Evolutionary conservation across 108 stramenopile species (phyloP).

Genomic region (Fistulifera pelliculosa): DNA sequence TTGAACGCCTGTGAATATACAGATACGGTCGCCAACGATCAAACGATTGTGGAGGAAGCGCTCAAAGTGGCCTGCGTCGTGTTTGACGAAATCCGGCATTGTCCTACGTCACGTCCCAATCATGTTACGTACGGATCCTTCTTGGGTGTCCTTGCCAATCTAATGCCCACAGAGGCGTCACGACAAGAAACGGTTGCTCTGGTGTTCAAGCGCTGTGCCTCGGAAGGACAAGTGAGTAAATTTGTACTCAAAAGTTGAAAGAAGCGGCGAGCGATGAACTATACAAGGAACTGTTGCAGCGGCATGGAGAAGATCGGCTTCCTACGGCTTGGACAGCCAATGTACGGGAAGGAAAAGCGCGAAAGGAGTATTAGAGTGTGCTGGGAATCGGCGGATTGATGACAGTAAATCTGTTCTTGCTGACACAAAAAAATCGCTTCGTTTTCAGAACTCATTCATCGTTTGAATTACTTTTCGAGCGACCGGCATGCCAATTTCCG

Average conservation of each 20-base stretch:
- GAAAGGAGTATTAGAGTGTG: neutral
- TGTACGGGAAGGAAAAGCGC: slow-evolving; percentile 27
- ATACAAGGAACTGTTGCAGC: slow-evolving; percentile 13
- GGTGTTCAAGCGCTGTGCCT: slow-evolving; percentile 12
- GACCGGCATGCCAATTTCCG: too few relatives aligned
- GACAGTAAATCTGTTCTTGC: too few relatives aligned
- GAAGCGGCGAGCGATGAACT: slow-evolving; percentile 10
- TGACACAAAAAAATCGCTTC: too few relatives aligned
- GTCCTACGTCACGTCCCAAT: slow-evolving; percentile 22
- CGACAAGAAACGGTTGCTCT: slow-evolving; percentile 15
- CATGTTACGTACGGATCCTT: slow-evolving; percentile 54
- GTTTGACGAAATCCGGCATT: slow-evolving; percentile 15
- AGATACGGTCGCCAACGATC: slow-evolving; percentile 18
- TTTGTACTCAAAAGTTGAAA: slow-evolving; percentile 39
- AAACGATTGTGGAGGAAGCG: slow-evolving; percentile 18
- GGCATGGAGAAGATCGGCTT: slow-evolving; percentile 20
- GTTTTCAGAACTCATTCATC: too few relatives aligned
- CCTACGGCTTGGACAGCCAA: slow-evolving; percentile 39
- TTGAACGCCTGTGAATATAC: slow-evolving; percentile 25
- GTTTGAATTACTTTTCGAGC: too few relatives aligned
- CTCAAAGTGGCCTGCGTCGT: slow-evolving; percentile 34
- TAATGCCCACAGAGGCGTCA: slow-evolving; percentile 23
- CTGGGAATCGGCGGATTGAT: too few relatives aligned
- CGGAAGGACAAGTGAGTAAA: slow-evolving; percentile 30
- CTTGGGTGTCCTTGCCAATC: slow-evolving; percentile 38